phyloP scores from a whole-genome alignment of 1,284 basidiomycete species.

The Ceratobasidium sp. region DNA sequence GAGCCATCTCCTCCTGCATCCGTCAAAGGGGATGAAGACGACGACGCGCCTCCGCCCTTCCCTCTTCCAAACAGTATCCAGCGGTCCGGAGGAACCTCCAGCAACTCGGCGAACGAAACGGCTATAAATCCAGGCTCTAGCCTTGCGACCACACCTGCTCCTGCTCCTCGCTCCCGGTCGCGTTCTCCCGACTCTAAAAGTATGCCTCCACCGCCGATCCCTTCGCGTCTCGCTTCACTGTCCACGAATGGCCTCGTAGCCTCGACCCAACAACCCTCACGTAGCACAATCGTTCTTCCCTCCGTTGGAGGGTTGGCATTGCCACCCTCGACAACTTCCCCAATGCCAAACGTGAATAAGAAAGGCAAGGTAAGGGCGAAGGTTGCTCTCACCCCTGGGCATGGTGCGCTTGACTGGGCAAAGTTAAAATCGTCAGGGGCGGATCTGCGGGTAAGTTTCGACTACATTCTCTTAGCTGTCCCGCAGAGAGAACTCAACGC shows the following conservation, averaged over 20 bases:
- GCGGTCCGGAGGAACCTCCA: slow-evolving; percentile 58
- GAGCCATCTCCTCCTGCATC: slow-evolving; percentile 34
- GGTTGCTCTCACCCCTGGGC: slow-evolving; percentile 91
- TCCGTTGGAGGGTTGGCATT: slow-evolving; percentile 59
- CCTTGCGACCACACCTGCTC: neutral
- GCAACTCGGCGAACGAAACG: slow-evolving; percentile 49
- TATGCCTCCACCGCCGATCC: slow-evolving; percentile 78
- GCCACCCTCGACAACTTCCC: slow-evolving; percentile 67
- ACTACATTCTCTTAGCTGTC: neutral
- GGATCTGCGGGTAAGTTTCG: slow-evolving; percentile 71
- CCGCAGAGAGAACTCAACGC: neutral
- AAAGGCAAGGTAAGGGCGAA: slow-evolving; percentile 72
- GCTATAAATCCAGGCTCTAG: slow-evolving; percentile 10
- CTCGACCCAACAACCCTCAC: slow-evolving; percentile 31
- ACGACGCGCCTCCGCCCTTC: slow-evolving; percentile 80
- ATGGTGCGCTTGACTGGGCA: slow-evolving; percentile 95
- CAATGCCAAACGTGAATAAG: slow-evolving; percentile 60
- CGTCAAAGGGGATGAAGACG: slow-evolving; percentile 48
- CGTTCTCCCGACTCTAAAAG: slow-evolving; percentile 66
- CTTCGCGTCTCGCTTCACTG: slow-evolving; percentile 59
- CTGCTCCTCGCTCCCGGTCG: slow-evolving; percentile 24
- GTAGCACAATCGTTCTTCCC: slow-evolving; percentile 56
- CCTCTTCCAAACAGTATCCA: slow-evolving; percentile 85
- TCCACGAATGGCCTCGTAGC: slow-evolving; percentile 50
- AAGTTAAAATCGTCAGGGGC: slow-evolving; percentile 80